These are phyloP conservation scores for Volvariella surrecta DNA, from an alignment of 1,284 basidiomycete genomes.

Conservation along the genomic window DNA sequence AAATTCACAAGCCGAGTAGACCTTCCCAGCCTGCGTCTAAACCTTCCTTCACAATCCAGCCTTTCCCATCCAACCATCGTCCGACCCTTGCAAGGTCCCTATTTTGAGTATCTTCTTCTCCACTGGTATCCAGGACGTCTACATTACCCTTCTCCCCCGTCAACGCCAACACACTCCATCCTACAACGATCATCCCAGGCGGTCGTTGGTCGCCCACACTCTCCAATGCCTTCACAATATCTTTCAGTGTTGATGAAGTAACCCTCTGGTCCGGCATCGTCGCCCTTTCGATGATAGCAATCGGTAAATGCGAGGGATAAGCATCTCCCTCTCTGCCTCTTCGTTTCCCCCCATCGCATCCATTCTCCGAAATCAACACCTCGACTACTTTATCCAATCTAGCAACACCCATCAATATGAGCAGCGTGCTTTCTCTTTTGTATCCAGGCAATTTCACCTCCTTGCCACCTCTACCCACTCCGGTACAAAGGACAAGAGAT, in stretches of 20 bases:
- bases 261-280: conserved; percentile 89
- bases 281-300: conserved; percentile 91
- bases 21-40: conserved; percentile 43
- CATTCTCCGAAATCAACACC: conserved; percentile 36
- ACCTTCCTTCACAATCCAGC: conserved; percentile 57
- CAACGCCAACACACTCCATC: conserved; percentile 77
- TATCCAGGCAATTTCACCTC: conserved; percentile 85
- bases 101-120: conserved; percentile 8
- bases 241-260: conserved; percentile 70
- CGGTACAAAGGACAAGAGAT: conserved; percentile 84
- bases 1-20: conserved; percentile 8
- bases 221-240: conserved; percentile 68
- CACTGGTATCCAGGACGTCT: conserved; percentile 25
- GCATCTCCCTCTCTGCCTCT: conserved; percentile 39
- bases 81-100: conserved; percentile 42
- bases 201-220: conserved; percentile 81
- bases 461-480: conserved; percentile 84
- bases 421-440: conserved; percentile 70
- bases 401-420: conserved; percentile 94
- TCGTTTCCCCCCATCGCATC: conserved; percentile 15
- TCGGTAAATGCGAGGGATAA: conserved; percentile 76
- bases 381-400: conserved; percentile 67
- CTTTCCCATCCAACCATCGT: conserved; percentile 42
- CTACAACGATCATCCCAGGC: conserved; percentile 93
- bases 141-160: conserved; percentile 43